Conservation (phyloP, 2,329 filamentous ascomycete genomes). For the Fusarium sp. region DNA sequence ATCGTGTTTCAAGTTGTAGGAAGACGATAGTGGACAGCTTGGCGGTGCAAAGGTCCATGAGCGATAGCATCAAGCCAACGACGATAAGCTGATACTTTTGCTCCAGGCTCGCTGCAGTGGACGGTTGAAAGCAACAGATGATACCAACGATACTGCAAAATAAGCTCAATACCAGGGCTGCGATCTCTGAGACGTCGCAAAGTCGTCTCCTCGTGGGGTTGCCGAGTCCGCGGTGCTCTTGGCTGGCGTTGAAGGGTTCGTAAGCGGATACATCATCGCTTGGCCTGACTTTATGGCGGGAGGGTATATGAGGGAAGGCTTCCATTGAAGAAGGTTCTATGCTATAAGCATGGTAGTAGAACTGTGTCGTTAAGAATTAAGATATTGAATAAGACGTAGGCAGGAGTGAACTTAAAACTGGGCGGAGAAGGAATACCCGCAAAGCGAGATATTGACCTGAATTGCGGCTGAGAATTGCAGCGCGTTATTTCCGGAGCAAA, state of each 20-base stretch:
- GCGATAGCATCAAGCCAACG: neutral
- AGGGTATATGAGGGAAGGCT: accelerated
- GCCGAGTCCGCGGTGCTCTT: neutral
- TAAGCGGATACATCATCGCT: neutral
- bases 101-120: neutral
- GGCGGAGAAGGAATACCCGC: too few relatives aligned
- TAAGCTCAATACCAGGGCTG: neutral
- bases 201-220: neutral
- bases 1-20: neutral
- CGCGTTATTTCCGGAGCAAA: too few relatives aligned
- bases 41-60: neutral
- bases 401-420: too few relatives aligned
- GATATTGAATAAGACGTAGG: too few relatives aligned
- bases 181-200: neutral
- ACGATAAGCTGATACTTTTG: neutral
- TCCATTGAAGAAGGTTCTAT: neutral
- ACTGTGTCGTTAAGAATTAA: too few relatives aligned
- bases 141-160: neutral
- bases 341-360: too few relatives aligned
- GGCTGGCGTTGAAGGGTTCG: neutral
- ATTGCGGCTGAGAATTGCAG: too few relatives aligned
- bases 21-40: neutral
- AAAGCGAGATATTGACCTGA: too few relatives aligned
- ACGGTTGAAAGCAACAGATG: neutral
- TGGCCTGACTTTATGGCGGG: neutral